Percentiles rank a stretch among this genome's conserved stretches.
phyloP scores from a whole-genome alignment of 2,329 filamentous ascomycete species.

The Setomelanomma holmii region DNA sequence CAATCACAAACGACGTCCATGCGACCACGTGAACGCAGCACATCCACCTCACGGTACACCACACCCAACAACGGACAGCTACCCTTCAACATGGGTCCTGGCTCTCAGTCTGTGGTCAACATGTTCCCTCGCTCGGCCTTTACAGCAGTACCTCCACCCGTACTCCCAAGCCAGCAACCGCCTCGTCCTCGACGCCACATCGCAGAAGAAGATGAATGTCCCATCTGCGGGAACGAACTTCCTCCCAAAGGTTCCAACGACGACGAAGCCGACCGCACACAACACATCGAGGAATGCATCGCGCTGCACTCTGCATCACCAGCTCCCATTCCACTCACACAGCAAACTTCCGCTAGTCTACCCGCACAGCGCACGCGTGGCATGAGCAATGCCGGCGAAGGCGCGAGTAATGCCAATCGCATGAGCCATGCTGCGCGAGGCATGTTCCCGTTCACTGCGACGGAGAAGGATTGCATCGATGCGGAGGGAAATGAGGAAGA shows the following conservation, averaged over 20 bases:
- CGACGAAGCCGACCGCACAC: conserved; percentile 51
- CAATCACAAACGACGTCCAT: conserved; percentile 17
- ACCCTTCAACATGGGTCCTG: conserved; percentile 12
- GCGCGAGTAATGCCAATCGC: conserved; percentile 28
- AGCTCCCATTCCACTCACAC: conserved; percentile 17
- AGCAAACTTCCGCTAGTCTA: conserved; percentile 33
- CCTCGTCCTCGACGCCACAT: conserved; percentile 40
- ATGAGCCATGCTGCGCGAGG: conserved; percentile 41
- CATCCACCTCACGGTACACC: conserved; percentile 18
- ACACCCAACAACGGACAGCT: conserved; percentile 10
- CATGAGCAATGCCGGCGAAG: conserved; percentile 41
- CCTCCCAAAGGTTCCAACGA: conserved; percentile 58
- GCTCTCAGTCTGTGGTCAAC: conserved; percentile 17
- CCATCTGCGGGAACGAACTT: conserved; percentile 75
- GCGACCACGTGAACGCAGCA: conserved; percentile 14
- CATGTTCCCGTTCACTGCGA: conserved; percentile 63
- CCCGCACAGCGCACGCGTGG: conserved; percentile 40
- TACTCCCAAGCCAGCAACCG: conserved; percentile 24
- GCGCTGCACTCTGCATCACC: conserved; percentile 36
- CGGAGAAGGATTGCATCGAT: conserved; percentile 68
- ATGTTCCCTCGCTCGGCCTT: conserved; percentile 26
- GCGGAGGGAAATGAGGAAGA: conserved; percentile 61
- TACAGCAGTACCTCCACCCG: conserved; percentile 16
- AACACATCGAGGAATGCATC: conserved; percentile 55
- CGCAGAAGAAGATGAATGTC: conserved; percentile 78